phyloP scores from a whole-genome alignment of 805 yeast species.

The Wickerhamomyces queroliae region DNA sequence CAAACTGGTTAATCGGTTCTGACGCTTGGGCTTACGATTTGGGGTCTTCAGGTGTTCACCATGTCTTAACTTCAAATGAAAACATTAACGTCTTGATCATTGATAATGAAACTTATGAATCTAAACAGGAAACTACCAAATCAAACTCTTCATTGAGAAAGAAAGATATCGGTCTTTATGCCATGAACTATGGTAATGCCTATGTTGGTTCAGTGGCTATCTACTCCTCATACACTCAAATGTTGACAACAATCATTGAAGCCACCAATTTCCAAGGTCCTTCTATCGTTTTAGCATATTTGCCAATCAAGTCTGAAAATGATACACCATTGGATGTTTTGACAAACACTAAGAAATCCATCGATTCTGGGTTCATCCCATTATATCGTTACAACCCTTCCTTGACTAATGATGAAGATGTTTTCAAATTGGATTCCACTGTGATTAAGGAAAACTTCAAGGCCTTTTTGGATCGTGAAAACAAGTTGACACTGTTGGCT shows the following conservation, averaged over 20 bases:
- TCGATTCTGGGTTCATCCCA: slow-evolving; percentile 96
- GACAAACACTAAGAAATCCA: slow-evolving; percentile 83
- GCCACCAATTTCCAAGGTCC: slow-evolving; percentile 91
- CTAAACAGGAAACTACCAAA: slow-evolving; percentile 22
- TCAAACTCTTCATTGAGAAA: slow-evolving; percentile 48
- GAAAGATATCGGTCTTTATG: slow-evolving; percentile 90
- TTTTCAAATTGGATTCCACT: slow-evolving; percentile 80
- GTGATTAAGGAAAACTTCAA: slow-evolving; percentile 70
- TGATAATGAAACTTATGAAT: slow-evolving; percentile 72
- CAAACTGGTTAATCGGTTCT: slow-evolving; percentile 86
- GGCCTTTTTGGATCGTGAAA: slow-evolving; percentile 83
- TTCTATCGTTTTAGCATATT: slow-evolving; percentile 82
- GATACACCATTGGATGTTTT: slow-evolving; percentile 69
- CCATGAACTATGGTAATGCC: slow-evolving; percentile 85
- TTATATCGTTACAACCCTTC: slow-evolving; percentile 79
- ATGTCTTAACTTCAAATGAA: slow-evolving; percentile 65
- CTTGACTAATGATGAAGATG: slow-evolving; percentile 40
- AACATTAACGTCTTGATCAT: slow-evolving; percentile 81
- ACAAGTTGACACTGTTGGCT: slow-evolving; percentile 74
- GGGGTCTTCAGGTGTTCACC: slow-evolving; percentile 89
- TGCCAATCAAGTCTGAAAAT: slow-evolving; percentile 65
- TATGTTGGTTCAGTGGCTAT: slow-evolving; percentile 94
- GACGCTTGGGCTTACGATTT: slow-evolving; percentile 94
- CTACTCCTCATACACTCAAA: slow-evolving; percentile 90
- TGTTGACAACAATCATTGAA: slow-evolving; percentile 80